Evolutionary conservation across 2,329 filamentous ascomycete genomes (phyloP).

Genomic region (Fonsecaea multimorphosa): DNA sequence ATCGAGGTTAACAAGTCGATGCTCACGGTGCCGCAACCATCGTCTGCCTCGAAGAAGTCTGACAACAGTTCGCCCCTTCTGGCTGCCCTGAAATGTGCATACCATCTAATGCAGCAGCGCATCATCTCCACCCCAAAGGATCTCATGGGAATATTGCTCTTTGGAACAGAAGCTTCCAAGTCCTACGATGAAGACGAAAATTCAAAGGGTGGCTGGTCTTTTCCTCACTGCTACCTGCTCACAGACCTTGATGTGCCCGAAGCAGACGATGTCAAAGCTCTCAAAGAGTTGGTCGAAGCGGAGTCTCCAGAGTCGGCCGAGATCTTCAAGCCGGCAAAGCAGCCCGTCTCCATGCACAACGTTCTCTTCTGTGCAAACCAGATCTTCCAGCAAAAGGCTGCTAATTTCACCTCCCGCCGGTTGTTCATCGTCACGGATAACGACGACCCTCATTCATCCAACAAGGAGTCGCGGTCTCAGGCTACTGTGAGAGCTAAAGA

Average conservation of each 20-base stretch:
- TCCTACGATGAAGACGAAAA: conserved; percentile 71
- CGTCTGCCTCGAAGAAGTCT: conserved; percentile 71
- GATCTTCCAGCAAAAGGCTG: conserved; percentile 91
- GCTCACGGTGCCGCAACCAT: conserved; percentile 70
- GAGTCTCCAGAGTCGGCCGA: conserved; percentile 66
- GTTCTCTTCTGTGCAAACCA: conserved; percentile 95
- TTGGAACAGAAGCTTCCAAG: conserved; percentile 84
- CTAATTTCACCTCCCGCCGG: conserved; percentile 89
- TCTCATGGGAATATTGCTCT: conserved; percentile 94
- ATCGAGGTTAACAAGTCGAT: conserved; percentile 92
- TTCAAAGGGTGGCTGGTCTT: conserved; percentile 65
- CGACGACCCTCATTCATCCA: conserved; percentile 77
- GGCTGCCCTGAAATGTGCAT: conserved; percentile 91
- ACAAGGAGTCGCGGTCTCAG: conserved; percentile 74
- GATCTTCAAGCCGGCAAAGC: conserved; percentile 71
- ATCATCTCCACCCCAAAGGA: conserved; percentile 97
- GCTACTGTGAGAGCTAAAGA: conserved; percentile 91
- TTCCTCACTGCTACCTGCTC: conserved; percentile 91
- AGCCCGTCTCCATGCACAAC: conserved; percentile 80
- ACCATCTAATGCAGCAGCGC: conserved; percentile 94
- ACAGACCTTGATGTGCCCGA: conserved; percentile 86
- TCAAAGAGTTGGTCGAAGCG: conserved; percentile 78
- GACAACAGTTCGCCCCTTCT: conserved; percentile 78
- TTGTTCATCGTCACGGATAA: conserved; percentile 97
- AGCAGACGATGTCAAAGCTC: conserved; percentile 80